Conservation (phyloP, 164 flowering plant species). For the Magnolia changhungtana region DNA sequence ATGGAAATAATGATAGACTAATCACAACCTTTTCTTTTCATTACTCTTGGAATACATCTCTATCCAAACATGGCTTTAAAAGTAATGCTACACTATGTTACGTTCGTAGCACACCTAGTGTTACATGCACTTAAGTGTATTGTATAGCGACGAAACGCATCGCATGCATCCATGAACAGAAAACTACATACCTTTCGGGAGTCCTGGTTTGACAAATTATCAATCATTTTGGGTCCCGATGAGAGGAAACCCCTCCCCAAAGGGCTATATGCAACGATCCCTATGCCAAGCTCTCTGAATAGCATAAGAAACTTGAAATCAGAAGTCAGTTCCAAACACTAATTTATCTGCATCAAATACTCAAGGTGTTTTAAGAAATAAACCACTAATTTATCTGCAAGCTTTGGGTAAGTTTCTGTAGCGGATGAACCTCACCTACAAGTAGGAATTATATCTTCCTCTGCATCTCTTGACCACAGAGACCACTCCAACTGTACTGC, state of each 20-base stretch:
- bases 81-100: too few relatives aligned
- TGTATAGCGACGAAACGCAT: too few relatives aligned
- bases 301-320: neutral
- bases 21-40: too few relatives aligned
- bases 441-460: conserved; percentile 27
- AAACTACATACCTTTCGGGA: conserved; percentile 32
- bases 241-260: conserved; percentile 57
- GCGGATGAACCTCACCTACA: conserved; percentile 17
- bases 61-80: too few relatives aligned
- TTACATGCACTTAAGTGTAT: too few relatives aligned
- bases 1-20: too few relatives aligned
- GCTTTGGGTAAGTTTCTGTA: neutral
- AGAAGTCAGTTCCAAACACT: too few relatives aligned
- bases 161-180: neutral
- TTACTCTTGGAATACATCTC: too few relatives aligned
- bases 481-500: conserved; percentile 28
- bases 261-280: conserved; percentile 60
- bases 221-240: conserved; percentile 40
- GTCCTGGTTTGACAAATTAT: conserved; percentile 30
- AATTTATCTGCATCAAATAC: too few relatives aligned
- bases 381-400: neutral
- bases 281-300: conserved; percentile 41
- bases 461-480: conserved; percentile 23
- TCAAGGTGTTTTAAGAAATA: too few relatives aligned
- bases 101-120: too few relatives aligned